Evolutionary conservation across 805 yeast species (phyloP), one percentile per base, ranked within the genome.

Genomic region (Jamesozyma hellenica): DNA sequence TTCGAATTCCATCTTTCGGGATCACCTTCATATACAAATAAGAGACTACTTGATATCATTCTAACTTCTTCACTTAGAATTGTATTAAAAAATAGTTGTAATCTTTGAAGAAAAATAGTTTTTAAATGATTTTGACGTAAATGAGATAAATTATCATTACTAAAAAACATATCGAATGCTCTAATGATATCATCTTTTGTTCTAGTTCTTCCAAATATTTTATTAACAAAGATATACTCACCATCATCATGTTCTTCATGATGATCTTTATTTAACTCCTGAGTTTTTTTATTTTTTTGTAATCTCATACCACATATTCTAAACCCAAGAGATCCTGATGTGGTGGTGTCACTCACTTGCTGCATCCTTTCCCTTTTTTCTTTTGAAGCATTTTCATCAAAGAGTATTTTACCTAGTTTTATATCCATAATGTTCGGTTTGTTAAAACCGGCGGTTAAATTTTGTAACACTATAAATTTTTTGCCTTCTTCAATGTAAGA

Each of bases 291-390:
- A 27, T 49, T 50, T 21, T 49, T 42, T 46, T 58, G 68, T 4
- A 80, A 59, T 44, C 78, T 79, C 90, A 90, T 83, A 0, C 98
- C 98, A 51, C 97, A 88, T 3, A 90, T 75, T 43, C 98, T 66
- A 47, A 81, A 77, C 14, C 77, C 71, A 11, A 84, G 64, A 3
- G 79, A 64, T 0, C 96, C 95, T 34, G 92, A 80, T 0, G 97
- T 90, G 1, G 97, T 90, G 0, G 64, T 42, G 1, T 62, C 54
- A 34, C 92, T 72, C 0, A 92, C 96, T 19, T 67, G 60, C 23
- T 60, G 63, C 52, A 90, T 61, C 32, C 97, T 58, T 36, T 60
- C 61, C 13, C 60, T 67, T 52, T 92, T 90, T 23, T 76, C 95
- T 0, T 48, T 54, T 3, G 72, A 45, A 1, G 84, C 76, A 12